These are phyloP conservation scores for Citrus maxima DNA, from an alignment of 345 rosid genomes.

Conservation along the genomic window DNA sequence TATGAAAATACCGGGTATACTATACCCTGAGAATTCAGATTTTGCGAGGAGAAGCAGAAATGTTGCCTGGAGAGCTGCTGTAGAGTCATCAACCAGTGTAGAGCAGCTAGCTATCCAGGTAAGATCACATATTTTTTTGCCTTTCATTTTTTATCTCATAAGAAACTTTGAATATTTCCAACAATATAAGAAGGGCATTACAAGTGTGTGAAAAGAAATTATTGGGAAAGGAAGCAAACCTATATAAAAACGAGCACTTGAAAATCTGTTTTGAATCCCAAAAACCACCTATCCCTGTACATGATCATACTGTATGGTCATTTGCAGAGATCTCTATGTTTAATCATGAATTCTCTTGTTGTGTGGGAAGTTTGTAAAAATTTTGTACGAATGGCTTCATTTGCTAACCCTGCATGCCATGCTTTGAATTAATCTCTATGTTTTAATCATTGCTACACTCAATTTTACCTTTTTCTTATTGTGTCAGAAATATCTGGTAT, in stretches of 20 bases:
- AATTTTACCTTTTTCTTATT: background rate
- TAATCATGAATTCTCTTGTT: background rate
- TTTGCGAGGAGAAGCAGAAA: constrained; percentile 77
- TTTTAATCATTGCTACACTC: background rate
- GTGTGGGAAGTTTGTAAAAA: background rate
- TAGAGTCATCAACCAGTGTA: constrained; percentile 72
- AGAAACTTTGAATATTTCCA: background rate
- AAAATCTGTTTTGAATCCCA: background rate
- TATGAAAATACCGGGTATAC: constrained; percentile 60
- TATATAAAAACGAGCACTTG: too few relatives aligned
- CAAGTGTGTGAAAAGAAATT: background rate
- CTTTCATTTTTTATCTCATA: background rate
- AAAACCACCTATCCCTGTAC: background rate
- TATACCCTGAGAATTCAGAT: constrained; percentile 87
- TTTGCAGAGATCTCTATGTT: background rate
- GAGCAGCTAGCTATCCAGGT: constrained; percentile 95
- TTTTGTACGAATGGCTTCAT: background rate
- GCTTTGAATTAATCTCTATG: background rate
- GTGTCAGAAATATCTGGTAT: too few relatives aligned
- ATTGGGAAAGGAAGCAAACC: background rate
- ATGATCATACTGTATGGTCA: background rate
- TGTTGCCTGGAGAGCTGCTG: constrained; percentile 87
- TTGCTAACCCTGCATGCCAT: background rate
- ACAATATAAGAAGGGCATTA: background rate
- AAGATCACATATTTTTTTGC: background rate